Evolutionary conservation across 305 asterid genomes (phyloP), one percentile per base, ranked within the genome.

Genomic region (Plantago coronopus): DNA sequence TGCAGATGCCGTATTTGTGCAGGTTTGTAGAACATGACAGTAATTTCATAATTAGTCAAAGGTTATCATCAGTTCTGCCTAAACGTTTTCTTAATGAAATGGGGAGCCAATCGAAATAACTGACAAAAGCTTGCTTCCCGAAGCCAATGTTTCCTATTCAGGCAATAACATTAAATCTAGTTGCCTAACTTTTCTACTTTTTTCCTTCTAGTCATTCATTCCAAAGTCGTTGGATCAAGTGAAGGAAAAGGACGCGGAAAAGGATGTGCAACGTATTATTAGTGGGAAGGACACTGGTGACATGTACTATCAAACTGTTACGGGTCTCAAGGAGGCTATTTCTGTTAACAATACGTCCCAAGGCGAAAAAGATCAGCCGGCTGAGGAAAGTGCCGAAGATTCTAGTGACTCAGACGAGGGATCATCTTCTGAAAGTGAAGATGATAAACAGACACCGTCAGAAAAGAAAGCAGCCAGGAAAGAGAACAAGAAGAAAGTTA

Each of bases 401-500:
- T 68, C 68, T 38, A 69, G 73, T 13, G 82, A 65, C 31, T 64
- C 73, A 3, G 86, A 81, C 18, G 84, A 66, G 17, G 81, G 25
- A 54, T 82, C 77, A 2, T 79, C 60, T 29, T 82, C 81, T 19
- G 94, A 76, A 40, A 58, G 67, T 3, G 57, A 31, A 1, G 7
- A 23, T 51, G 76, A 67, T 27, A 66, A 74, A 69, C 81, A 63
- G 66, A 78, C 86, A 0, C 76, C 79, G 22, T 74, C 48, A 10
- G 94, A 93, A 18, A 75, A 74, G 67, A 93, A 78, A 79, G 75
- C 89, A 18, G 94, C 94, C 4, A 74, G 97, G 67, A 93, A 87
- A 69, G 94, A 86, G 84, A 85, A 93, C 74, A 93, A 86, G 81
- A 91, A 84, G 89, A 91, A 80, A 67, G 97, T 91, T 14, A 89